phyloP scores from a whole-genome alignment of 306 rosid species.

The Pachyrhizus erosus region DNA sequence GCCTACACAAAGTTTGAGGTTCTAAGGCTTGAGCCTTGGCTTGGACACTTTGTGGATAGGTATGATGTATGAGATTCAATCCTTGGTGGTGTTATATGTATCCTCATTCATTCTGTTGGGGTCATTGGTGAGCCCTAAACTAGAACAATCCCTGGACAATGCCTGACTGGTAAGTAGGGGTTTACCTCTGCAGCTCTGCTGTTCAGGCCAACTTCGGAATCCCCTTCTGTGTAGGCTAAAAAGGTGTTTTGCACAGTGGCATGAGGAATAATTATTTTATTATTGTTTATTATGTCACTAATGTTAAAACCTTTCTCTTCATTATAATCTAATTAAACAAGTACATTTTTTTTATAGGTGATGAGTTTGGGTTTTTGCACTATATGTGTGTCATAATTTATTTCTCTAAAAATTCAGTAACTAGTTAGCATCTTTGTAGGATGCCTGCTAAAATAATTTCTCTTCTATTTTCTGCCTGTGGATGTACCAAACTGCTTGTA shows the following conservation, averaged over 20 bases:
- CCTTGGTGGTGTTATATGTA: not conserved
- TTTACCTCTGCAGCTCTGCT: not conserved
- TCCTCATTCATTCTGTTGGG: not conserved
- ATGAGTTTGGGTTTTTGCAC: conserved; percentile 16
- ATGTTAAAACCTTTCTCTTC: conserved; percentile 6
- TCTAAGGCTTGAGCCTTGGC: not conserved
- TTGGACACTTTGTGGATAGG: not conserved
- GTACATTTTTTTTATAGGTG: not conserved
- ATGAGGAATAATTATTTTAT: conserved; percentile 3
- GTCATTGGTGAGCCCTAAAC: not conserved
- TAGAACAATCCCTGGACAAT: not conserved
- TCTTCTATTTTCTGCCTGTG: not conserved
- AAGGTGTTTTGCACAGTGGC: not conserved
- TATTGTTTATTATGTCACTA: conserved; percentile 1
- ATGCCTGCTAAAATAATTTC: not conserved
- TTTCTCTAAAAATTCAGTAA: conserved; percentile 29
- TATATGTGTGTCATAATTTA: not conserved
- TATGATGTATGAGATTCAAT: not conserved
- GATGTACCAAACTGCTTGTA: conserved; percentile 17
- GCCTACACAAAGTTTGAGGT: conserved; percentile 2
- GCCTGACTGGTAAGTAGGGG: not conserved
- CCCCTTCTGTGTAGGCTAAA: not conserved
- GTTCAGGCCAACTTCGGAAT: not conserved
- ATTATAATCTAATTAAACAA: not conserved
- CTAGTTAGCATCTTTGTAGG: not conserved